Base-by-base conservation (phyloP, 805 yeast species). In the Candida glaebosa region DNA sequence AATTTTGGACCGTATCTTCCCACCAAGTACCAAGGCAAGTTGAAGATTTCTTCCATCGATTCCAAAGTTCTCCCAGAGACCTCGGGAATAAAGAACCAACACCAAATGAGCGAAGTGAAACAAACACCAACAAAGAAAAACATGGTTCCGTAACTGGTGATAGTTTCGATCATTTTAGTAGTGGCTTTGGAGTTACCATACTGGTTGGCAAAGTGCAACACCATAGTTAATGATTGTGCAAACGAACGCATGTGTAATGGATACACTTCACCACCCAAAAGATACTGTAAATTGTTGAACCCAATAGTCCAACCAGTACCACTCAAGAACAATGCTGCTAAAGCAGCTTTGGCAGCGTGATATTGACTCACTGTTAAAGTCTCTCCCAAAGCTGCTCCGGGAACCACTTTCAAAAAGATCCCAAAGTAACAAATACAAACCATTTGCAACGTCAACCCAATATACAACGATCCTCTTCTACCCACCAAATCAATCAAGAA, bases 301-400 rank as follows among this genome's bases (percentile, higher is more conserved):
- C 81, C 81, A 56, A 76, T 52, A 19, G 78, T 71, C 82, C 82
- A 77, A 22, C 79, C 81, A 12, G 66, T 59, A 46, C 81, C 81
- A 18, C 67, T 62, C 18, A 76, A 50, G 51, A 63, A 75, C 24
- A 77, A 51, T 36, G 75, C 67, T 0, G 78, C 77, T 39, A 76
- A 49, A 8, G 80, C 81, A 39, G 65, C 77, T 39, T 58, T 52
- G 20, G 76, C 65, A 1, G 78, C 78, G 2, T 49, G 48, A 17
- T 46, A 45, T 43, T 67, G 58, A 2, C 69, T 54, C 0, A 60
- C 45, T 1, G 66, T 54, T 46, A 69, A 53, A 0, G 24, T 44
- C 5, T 47, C 56, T 10, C 47, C 62, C 2, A 46, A 54, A 1
- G 67, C 62, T 6, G 72, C 71, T 34, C 65, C 57, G 6, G 78